phyloP scores from a whole-genome alignment of 2,329 filamentous ascomycete species.

The Coniella lustricola region DNA sequence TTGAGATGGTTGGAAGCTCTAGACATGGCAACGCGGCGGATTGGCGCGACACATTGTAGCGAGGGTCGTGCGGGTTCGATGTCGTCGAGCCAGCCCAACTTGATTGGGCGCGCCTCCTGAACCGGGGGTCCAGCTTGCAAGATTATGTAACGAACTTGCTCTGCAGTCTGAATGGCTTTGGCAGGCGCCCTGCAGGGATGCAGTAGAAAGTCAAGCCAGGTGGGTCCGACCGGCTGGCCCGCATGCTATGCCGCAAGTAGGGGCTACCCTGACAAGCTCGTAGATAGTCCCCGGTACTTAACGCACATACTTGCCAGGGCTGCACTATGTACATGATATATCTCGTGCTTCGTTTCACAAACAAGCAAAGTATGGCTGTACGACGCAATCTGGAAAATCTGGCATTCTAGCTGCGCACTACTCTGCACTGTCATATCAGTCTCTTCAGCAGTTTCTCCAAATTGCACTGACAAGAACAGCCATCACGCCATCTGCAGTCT shows the following conservation, averaged over 20 bases:
- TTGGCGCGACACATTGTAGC: conserved; percentile 5
- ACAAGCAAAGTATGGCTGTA: no score
- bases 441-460: not conserved
- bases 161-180: not conserved
- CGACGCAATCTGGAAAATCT: no score
- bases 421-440: not conserved
- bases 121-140: not conserved
- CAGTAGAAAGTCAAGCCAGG: no score
- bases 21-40: conserved; percentile 1
- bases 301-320: no score
- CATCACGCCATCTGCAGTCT: no score
- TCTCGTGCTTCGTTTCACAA: no score
- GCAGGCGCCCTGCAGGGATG: not conserved
- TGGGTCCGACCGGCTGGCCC: not conserved
- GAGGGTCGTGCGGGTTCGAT: not conserved
- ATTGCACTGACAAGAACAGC: not conserved
- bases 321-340: no score
- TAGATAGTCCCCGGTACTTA: no score
- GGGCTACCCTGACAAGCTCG: no score
- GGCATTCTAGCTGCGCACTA: no score
- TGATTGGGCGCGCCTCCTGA: not conserved
- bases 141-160: not conserved
- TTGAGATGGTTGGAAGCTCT: conserved; percentile 8
- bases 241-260: not conserved
- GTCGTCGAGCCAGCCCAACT: not conserved